Evolutionary conservation across 176 grass and related monocot genomes (phyloP).

Genomic region (Ananas comosus): DNA sequence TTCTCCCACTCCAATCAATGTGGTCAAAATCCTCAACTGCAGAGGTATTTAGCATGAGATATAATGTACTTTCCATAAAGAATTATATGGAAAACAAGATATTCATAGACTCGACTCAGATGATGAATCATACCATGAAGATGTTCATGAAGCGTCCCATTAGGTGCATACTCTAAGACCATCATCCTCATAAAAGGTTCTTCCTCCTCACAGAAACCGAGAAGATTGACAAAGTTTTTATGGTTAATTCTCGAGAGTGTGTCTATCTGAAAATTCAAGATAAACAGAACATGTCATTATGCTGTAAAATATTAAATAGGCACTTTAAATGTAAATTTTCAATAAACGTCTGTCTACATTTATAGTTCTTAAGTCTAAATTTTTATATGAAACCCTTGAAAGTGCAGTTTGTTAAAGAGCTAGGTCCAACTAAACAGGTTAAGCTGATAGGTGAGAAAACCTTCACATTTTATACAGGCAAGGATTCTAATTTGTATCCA

Average conservation of each 20-base stretch:
- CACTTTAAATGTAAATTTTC: constrained; percentile 1
- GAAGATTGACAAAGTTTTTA: constrained; percentile 93
- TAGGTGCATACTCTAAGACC: constrained; percentile 84
- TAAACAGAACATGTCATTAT: not conserved
- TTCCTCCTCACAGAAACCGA: constrained; percentile 91
- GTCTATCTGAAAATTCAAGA: constrained; percentile 65
- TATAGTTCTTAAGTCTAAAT: no score
- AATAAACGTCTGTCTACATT: no score
- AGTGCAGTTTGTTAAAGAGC: no score
- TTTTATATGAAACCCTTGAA: no score
- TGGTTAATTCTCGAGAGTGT: constrained; percentile 86
- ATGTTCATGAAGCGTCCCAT: constrained; percentile 90
- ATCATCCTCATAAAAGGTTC: constrained; percentile 99
- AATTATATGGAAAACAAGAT: not conserved
- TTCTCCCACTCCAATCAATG: constrained; percentile 83
- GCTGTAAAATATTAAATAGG: constrained; percentile 18
- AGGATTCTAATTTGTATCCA: no score
- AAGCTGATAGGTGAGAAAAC: no score
- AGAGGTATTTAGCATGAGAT: not conserved
- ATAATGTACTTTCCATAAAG: not conserved
- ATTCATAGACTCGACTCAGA: not conserved
- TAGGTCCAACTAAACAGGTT: no score
- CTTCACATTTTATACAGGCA: no score
- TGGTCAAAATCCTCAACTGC: constrained; percentile 90
- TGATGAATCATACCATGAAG: constrained; percentile 57